Percentiles rank a stretch among this genome's conserved stretches.
These are phyloP conservation scores for Trametes polyzona DNA, from an alignment of 1,284 basidiomycete species.

Conservation along the genomic window DNA sequence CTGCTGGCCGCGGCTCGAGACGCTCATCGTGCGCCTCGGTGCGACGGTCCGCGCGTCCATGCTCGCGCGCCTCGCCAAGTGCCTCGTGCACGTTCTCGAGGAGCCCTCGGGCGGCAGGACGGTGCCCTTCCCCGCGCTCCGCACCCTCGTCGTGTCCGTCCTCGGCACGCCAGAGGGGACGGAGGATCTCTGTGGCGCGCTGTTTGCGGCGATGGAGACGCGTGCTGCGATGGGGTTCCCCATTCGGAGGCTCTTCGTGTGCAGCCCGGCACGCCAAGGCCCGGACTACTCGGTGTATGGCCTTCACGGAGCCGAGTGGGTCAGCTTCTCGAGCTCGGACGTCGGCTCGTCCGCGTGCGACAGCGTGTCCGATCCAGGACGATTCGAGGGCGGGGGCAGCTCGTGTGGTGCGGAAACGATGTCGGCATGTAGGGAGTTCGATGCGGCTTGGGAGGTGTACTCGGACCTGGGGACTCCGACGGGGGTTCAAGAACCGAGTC, in stretches of 20 bases:
- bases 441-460: too few species aligned
- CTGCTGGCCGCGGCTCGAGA: too few species aligned
- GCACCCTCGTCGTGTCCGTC: background rate
- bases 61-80: background rate
- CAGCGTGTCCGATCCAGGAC: too few species aligned
- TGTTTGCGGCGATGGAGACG: background rate
- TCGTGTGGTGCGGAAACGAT: too few species aligned
- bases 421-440: too few species aligned
- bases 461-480: too few species aligned
- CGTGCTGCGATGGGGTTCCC: background rate
- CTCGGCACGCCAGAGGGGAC: background rate
- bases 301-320: background rate
- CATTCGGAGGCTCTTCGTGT: background rate
- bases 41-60: too few species aligned
- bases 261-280: background rate
- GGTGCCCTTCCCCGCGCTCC: background rate
- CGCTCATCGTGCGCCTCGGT: too few species aligned
- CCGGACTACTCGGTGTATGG: background rate
- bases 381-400: too few species aligned
- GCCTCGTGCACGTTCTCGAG: background rate
- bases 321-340: background rate
- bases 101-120: too few species aligned
- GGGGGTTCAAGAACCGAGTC: too few species aligned
- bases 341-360: background rate
- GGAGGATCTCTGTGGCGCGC: background rate